phyloP scores from a whole-genome alignment of 2,329 filamentous ascomycete genomes.

The Aspergillus carbonarius region DNA sequence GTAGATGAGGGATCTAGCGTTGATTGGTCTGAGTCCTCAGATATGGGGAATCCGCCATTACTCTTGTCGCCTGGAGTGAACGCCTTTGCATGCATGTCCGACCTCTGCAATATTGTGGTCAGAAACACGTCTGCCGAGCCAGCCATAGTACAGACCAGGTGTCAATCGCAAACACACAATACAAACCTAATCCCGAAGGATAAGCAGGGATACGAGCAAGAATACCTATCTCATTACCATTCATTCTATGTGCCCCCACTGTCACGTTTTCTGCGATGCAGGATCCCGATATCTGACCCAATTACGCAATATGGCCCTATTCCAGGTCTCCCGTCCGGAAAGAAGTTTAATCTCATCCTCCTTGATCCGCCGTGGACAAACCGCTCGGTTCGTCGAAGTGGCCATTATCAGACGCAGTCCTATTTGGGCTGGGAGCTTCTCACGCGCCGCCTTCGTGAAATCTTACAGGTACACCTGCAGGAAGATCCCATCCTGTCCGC shows the following conservation, averaged over 20 bases:
- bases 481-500: conserved; percentile 5
- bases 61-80: conserved; percentile 37
- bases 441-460: conserved; percentile 37
- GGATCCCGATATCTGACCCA: conserved; percentile 28
- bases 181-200: neutral
- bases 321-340: conserved; percentile 21
- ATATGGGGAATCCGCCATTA: conserved; percentile 24
- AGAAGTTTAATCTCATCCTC: conserved; percentile 58
- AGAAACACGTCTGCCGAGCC: conserved; percentile 31
- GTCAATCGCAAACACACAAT: neutral
- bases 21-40: conserved; percentile 18
- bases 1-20: conserved; percentile 21
- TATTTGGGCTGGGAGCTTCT: conserved; percentile 32
- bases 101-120: conserved; percentile 25
- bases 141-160: conserved; percentile 16
- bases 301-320: conserved; percentile 20
- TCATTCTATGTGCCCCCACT: conserved; percentile 49
- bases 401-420: conserved; percentile 45
- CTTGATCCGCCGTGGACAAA: conserved; percentile 67
- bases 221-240: conserved; percentile 17
- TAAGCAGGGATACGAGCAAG: conserved; percentile 16
- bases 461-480: conserved; percentile 47
- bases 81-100: conserved; percentile 24
- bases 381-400: conserved; percentile 55
- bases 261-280: conserved; percentile 49